Percentiles rank a stretch among this genome's conserved stretches.
Conservation (phyloP, 768 basidiomycete genomes). For the Tulasnella sp. region DNA sequence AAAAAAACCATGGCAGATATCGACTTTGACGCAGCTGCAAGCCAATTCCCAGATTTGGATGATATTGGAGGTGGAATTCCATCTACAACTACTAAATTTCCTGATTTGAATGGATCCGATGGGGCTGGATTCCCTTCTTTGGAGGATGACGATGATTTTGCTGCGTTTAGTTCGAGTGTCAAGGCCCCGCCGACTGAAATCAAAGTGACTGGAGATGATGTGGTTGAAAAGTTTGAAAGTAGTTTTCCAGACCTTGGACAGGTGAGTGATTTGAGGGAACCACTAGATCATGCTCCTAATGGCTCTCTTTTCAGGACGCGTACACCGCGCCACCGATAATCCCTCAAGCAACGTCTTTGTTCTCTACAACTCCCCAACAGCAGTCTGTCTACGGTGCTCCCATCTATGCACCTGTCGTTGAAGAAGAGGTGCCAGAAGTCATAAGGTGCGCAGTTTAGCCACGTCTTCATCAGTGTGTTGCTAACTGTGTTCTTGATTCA, state of each 20-base stretch:
- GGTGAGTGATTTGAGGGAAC: constrained; percentile 17
- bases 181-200: constrained; percentile 37
- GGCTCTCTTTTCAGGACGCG: not conserved
- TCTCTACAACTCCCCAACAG: constrained; percentile 15
- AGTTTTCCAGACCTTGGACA: constrained; percentile 69
- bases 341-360: constrained; percentile 14
- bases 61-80: constrained; percentile 16
- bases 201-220: constrained; percentile 73
- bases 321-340: constrained; percentile 5
- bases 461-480: not conserved
- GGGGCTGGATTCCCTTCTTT: not conserved
- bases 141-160: constrained; percentile 46
- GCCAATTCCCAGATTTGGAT: constrained; percentile 23
- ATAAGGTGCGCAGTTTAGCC: constrained; percentile 64
- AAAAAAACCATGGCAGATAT: constrained; percentile 17
- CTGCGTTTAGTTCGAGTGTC: constrained; percentile 25
- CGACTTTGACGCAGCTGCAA: constrained; percentile 20
- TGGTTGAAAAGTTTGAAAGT: constrained; percentile 72
- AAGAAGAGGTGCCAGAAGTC: constrained; percentile 72
- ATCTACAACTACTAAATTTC: not conserved
- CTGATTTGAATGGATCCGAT: not conserved
- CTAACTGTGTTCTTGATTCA: not conserved
- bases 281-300: not conserved
- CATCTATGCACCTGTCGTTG: constrained; percentile 50
- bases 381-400: constrained; percentile 8